These are phyloP conservation scores for Mallotus nudiflorus DNA, from an alignment of 345 rosid genomes.

Conservation along the genomic window DNA sequence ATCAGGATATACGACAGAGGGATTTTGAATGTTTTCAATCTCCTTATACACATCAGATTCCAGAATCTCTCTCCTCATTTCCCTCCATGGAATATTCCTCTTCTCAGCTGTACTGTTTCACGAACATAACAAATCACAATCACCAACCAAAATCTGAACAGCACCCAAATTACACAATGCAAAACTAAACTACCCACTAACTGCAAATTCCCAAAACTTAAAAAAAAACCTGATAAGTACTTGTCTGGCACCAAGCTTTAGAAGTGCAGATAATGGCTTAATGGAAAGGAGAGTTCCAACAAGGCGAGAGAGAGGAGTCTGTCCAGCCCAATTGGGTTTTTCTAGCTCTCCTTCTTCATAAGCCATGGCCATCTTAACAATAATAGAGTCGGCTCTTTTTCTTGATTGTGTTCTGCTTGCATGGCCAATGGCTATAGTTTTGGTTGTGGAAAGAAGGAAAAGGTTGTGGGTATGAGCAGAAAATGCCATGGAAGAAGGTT, in stretches of 20 bases:
- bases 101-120: constrained; percentile 65
- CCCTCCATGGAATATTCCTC: constrained; percentile 58
- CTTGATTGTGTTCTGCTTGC: constrained; percentile 1
- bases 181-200: neutral
- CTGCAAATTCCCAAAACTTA: too few relatives aligned
- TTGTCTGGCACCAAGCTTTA: constrained; percentile 65
- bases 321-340: constrained; percentile 65
- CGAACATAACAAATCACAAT: constrained; percentile 7
- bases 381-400: constrained; percentile 9
- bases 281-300: constrained; percentile 55
- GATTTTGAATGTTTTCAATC: constrained; percentile 47
- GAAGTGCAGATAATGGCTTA: constrained; percentile 55
- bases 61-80: constrained; percentile 52
- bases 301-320: constrained; percentile 58
- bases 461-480: constrained; percentile 30
- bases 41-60: constrained; percentile 65
- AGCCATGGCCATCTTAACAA: constrained; percentile 27
- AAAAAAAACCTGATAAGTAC: constrained; percentile 55
- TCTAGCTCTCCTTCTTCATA: constrained; percentile 57
- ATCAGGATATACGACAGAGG: constrained; percentile 52
- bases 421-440: constrained; percentile 8
- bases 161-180: neutral
- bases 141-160: constrained; percentile 3
- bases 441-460: constrained; percentile 18
- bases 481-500: constrained; percentile 31